Percentiles rank a stretch among this genome's conserved stretches.
Conservation (phyloP, 345 rosid genomes). For the Ailanthus altissimus region DNA sequence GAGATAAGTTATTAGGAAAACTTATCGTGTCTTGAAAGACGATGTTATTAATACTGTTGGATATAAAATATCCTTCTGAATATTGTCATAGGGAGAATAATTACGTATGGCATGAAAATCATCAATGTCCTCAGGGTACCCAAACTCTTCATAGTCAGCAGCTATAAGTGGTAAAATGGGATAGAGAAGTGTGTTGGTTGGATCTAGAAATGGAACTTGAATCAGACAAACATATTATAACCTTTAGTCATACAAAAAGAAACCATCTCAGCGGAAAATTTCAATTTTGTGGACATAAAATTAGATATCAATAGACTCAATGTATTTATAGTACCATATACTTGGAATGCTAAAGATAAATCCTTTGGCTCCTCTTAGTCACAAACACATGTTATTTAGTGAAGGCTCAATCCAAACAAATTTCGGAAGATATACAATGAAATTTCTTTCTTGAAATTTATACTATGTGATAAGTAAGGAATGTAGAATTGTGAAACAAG, state of each 20-base stretch:
- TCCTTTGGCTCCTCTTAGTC: background rate
- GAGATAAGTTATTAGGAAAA: conserved; percentile 21
- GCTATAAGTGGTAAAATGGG: conserved; percentile 80
- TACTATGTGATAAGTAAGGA: background rate
- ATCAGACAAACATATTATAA: conserved; percentile 5
- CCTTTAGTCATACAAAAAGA: background rate
- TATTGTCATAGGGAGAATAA: conserved; percentile 86
- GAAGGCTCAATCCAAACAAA: background rate
- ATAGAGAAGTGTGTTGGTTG: conserved; percentile 77
- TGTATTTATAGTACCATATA: background rate
- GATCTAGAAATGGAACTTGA: conserved; percentile 92
- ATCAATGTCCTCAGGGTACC: conserved; percentile 73
- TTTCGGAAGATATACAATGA: background rate
- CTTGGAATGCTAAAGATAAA: background rate
- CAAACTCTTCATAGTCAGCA: conserved; percentile 89
- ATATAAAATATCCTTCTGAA: conserved; percentile 67
- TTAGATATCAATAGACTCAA: background rate
- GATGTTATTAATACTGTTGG: conserved; percentile 83
- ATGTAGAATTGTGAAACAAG: background rate
- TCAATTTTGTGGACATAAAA: background rate
- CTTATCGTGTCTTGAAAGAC: conserved; percentile 79
- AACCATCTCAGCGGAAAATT: conserved; percentile 5
- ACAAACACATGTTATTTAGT: background rate
- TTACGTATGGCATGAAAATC: conserved; percentile 74
- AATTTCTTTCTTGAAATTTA: background rate